These are phyloP conservation scores for Akanthomyces muscarius DNA, from an alignment of 2,329 filamentous ascomycete genomes.

Conservation along the genomic window DNA sequence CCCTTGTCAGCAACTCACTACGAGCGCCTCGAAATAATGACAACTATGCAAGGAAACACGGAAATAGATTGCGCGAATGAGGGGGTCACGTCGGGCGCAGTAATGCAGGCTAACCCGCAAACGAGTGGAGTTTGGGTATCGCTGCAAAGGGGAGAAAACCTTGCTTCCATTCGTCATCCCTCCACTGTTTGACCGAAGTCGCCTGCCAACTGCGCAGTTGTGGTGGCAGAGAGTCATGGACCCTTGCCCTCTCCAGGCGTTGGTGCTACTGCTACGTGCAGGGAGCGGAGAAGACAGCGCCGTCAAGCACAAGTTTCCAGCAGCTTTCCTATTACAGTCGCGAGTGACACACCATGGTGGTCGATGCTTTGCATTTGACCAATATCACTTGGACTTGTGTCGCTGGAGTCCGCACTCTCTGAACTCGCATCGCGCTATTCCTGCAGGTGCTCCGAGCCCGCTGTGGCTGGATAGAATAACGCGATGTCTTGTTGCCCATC, in stretches of 20 bases:
- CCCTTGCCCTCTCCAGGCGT: constrained; percentile 6
- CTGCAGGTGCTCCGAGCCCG: neutral
- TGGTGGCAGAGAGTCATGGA: constrained; percentile 7
- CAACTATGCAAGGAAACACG: neutral
- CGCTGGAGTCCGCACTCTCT: neutral
- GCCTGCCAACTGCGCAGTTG: neutral
- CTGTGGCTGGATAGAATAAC: neutral
- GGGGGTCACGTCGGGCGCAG: neutral
- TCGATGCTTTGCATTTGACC: constrained; percentile 5
- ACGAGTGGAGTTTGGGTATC: constrained; percentile 9
- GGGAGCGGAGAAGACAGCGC: neutral
- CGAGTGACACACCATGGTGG: neutral
- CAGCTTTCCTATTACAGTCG: neutral
- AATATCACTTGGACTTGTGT: neutral
- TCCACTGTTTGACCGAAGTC: constrained; percentile 15
- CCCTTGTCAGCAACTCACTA: neutral
- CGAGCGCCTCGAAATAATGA: neutral
- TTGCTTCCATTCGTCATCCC: constrained; percentile 11
- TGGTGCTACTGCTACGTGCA: neutral
- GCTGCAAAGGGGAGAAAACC: constrained; percentile 2
- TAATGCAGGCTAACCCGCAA: constrained; percentile 15
- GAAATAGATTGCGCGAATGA: constrained; percentile 3
- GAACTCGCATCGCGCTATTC: neutral
- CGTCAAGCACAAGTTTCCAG: neutral
- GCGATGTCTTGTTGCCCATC: neutral